Evolutionary conservation across 2,329 filamentous ascomycete species (phyloP), one percentile per base, ranked within the genome.

Genomic region (Alternaria sp.): DNA sequence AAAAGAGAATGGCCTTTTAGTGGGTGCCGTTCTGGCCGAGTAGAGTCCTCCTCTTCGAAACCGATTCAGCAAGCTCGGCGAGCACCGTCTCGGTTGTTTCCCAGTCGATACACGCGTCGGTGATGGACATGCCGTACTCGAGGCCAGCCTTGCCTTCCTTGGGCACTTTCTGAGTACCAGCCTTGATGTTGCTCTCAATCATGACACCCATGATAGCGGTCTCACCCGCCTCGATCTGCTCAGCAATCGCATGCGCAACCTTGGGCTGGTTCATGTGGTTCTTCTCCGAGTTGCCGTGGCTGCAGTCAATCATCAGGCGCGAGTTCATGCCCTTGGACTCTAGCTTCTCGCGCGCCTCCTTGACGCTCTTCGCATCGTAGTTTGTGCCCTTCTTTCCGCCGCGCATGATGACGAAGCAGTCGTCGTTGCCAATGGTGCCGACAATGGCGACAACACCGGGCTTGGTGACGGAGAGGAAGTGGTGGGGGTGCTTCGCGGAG

Each of bases 101-200:
- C 95, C 94, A 98, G 81, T 90, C 86, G 78, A 99, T 97, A 82
- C 96, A 99, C 52, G 96, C 95, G 81, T 99, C 96, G 0, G 96
- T 99, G 80, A 98, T 98, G 80, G 92, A 96, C 77, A 98, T 92
- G 73, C 96, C 96, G 81, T 97, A 94, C 83, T 97, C 91, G 65
- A 98, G 87, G 32, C 90, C 93, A 9, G 87, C 85, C 81, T 92
- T 93, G 77, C 94, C 95, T 82, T 97, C 93, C 59, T 89, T 86
- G 32, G 94, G 93, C 4, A 97, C 93, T 82, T 97, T 97, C 80
- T 99, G 96, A 81, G 87, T 92, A 70, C 94, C 94, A 83, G 97
- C 95, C 75, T 95, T 91, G 83, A 98, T 96, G 81, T 98, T 92
- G 81, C 92, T 96, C 85, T 99, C 96, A 75, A 99, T 97, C 96